A percentile compares a stretch with the other conserved stretches of the same genome.
Conservation (phyloP, 495 filamentous ascomycete genomes). For the Neurospora sp. region DNA sequence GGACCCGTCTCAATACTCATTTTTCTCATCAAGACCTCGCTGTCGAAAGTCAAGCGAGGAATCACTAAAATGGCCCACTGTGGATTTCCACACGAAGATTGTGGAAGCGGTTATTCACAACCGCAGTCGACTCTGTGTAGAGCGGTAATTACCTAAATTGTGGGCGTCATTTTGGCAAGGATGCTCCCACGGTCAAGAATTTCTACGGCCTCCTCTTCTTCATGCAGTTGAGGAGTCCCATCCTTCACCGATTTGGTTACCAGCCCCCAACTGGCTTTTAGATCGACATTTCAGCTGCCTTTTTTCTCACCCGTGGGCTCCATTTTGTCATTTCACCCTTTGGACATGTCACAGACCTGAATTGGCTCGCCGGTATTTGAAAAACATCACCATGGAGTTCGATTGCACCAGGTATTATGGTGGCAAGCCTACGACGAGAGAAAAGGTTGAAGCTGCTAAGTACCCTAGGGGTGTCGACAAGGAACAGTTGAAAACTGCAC, state of each 20-base stretch:
- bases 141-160: not conserved
- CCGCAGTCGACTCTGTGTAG: not conserved
- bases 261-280: not conserved
- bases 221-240: not conserved
- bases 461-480: not conserved
- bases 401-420: not conserved
- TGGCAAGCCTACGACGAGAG: not conserved
- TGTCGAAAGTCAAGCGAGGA: not conserved
- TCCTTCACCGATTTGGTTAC: not conserved
- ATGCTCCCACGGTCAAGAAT: not conserved
- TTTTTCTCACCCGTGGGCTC: not conserved
- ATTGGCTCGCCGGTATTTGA: not conserved
- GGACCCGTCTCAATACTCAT: slow-evolving; percentile 16
- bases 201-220: not conserved
- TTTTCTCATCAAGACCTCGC: not conserved
- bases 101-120: not conserved
- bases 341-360: not conserved
- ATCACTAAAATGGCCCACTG: not conserved
- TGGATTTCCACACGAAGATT: not conserved
- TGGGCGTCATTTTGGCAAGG: not conserved
- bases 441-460: not conserved
- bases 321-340: not conserved
- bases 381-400: not conserved
- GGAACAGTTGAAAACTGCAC: not conserved
- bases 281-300: not conserved